Evolutionary conservation across 2,329 filamentous ascomycete species (phyloP), one percentile per base, ranked within the genome.

Genomic region (Bipolaris victoriae): DNA sequence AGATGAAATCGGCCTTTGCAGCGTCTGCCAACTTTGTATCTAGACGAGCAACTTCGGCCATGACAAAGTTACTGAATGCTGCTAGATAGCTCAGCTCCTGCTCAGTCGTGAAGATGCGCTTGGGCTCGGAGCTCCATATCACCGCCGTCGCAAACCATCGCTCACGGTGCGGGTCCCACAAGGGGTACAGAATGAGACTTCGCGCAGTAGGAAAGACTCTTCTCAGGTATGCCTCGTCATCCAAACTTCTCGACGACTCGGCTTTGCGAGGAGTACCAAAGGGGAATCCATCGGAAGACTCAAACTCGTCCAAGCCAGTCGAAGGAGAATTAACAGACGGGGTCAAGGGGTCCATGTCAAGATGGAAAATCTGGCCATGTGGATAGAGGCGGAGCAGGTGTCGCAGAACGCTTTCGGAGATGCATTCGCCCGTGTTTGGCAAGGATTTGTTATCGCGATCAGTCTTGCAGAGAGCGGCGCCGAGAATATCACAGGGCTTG

Each of bases 1-100:
- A 82, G 7, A 88, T 79, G 35, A 86, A 82, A 55, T 87, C 84
- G 1, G 81, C 81, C 66, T 86, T 87, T 40, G 84, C 83, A 46
- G 68, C 65, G 47, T 77, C 74, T 15, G 75, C 74, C 7, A 72
- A 53, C 20, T 73, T 74, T n/a, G 74, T 75, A 39, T 78, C 74
- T 6, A 78, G 45, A 15, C 75, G 68, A 41, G 74, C 71, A 3
- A 78, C 68, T 44, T 77, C 76, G 7, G 72, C 71, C 76, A 77
- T 78, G 36, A 76, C 66, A 37, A 71, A 76, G 46, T 76, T 75
- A 43, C 73, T 73, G 52, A 77, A 77, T 2, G 75, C 74, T 24
- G 73, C 69, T 18, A 78, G 66, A 48, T 74, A 77, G 49, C 70
- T 73, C 2, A 78, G 61, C 33, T 77, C 74, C 49, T 74, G 73